Percentiles rank a stretch among this genome's conserved stretches.
These are phyloP conservation scores for Blastobotrys peoriensis DNA, from an alignment of 805 yeast species.

Conservation along the genomic window DNA sequence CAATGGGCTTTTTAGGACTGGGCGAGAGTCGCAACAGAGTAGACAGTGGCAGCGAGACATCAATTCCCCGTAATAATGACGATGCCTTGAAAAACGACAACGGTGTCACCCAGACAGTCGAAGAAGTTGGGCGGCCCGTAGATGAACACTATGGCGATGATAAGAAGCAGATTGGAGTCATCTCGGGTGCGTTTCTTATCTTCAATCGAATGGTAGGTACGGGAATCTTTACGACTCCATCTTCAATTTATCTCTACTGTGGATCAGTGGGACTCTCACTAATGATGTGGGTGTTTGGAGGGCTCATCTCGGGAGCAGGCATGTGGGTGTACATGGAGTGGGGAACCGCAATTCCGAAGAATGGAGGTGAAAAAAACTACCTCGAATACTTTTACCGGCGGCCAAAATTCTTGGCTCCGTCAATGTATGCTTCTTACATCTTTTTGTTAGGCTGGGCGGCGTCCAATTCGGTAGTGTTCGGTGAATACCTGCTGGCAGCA, in stretches of 20 bases:
- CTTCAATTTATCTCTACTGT: constrained; percentile 44
- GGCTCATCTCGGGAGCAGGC: constrained; percentile 59
- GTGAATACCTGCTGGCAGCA: constrained; percentile 69
- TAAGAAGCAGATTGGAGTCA: constrained; percentile 37
- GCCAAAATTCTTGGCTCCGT: constrained; percentile 64
- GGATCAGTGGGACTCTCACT: constrained; percentile 72
- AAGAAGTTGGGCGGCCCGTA: neutral
- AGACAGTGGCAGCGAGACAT: neutral
- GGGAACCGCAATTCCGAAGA: constrained; percentile 73
- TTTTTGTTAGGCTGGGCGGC: constrained; percentile 82
- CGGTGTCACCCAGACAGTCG: neutral
- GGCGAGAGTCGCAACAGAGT: neutral
- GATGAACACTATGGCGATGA: neutral
- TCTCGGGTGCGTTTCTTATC: constrained; percentile 59
- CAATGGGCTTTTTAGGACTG: no score
- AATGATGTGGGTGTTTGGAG: constrained; percentile 70
- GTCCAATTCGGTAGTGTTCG: constrained; percentile 74
- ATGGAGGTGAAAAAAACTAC: constrained; percentile 84
- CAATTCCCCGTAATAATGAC: no score
- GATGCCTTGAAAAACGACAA: neutral
- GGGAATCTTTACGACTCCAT: constrained; percentile 69
- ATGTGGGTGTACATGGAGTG: constrained; percentile 72
- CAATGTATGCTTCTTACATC: constrained; percentile 61
- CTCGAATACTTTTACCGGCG: constrained; percentile 62
- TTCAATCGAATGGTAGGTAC: constrained; percentile 70